Evolutionary conservation across 2,329 filamentous ascomycete species (phyloP).

Genomic region (Fusarium sterilihyphosum): DNA sequence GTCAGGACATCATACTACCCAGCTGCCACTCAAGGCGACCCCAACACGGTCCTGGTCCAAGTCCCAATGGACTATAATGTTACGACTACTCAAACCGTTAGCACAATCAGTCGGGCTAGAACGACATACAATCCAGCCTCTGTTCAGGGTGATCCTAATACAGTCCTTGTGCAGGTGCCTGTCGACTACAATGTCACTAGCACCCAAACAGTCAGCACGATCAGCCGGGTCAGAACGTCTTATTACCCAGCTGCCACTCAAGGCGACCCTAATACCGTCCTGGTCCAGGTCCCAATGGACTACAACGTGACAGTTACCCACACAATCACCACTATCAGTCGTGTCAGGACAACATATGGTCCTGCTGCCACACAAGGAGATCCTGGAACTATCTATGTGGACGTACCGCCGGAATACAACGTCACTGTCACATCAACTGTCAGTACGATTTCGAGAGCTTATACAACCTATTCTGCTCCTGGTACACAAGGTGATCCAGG

Average conservation of each 20-base stretch:
- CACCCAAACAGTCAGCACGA: not conserved
- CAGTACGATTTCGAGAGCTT: not conserved
- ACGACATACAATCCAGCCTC: not conserved
- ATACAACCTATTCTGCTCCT: slow-evolving; percentile 1
- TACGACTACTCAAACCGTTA: not conserved
- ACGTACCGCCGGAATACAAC: not conserved
- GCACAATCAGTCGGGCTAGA: not conserved
- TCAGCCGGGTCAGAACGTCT: not conserved
- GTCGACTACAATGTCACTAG: not conserved
- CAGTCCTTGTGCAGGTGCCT: slow-evolving; percentile 8
- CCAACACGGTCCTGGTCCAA: not conserved
- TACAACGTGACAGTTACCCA: slow-evolving; percentile 4
- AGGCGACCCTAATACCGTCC: not conserved
- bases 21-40: not conserved
- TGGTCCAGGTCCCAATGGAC: not conserved
- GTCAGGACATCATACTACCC: not conserved
- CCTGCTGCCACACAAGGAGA: slow-evolving; percentile 9
- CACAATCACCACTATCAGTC: not conserved
- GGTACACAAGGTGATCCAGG: slow-evolving; percentile 6
- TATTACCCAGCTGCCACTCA: not conserved
- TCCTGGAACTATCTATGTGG: not conserved
- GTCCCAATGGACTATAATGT: not conserved
- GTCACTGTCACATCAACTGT: not conserved
- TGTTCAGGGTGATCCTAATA: slow-evolving; percentile 6
- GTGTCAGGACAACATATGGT: not conserved